Conservation (phyloP, 176 grass and related monocot genomes). For the Carex cristatella region DNA sequence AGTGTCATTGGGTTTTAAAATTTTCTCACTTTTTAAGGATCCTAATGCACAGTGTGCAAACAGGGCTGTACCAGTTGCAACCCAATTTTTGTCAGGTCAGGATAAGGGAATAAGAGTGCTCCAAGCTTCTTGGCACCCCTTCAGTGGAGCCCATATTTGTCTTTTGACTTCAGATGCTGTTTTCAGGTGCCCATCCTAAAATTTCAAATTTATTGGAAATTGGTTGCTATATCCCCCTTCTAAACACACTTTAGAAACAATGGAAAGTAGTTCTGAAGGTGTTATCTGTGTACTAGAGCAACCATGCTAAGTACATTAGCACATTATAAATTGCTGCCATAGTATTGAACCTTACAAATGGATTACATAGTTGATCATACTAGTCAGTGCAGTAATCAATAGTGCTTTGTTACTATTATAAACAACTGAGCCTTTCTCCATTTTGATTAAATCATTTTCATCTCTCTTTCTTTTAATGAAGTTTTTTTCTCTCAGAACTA, state of each 20-base stretch:
- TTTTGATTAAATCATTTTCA: not conserved
- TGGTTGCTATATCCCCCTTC: not conserved
- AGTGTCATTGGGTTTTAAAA: not conserved
- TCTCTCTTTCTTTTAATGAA: not conserved
- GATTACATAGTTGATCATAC: not conserved
- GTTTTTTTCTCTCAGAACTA: not conserved
- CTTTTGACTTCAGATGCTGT: slow-evolving; percentile 90
- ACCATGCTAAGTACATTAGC: not conserved
- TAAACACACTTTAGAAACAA: not conserved
- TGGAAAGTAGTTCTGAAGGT: not conserved
- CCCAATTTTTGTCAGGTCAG: slow-evolving; percentile 54
- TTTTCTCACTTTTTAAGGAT: slow-evolving; percentile 19
- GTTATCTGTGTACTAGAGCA: not conserved
- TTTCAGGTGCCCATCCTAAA: slow-evolving; percentile 51
- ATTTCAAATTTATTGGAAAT: not conserved
- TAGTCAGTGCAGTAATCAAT: not conserved
- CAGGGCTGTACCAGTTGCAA: slow-evolving; percentile 72
- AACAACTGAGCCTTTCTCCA: not conserved
- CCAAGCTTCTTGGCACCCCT: slow-evolving; percentile 86
- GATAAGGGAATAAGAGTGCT: slow-evolving; percentile 65
- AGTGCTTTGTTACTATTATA: not conserved
- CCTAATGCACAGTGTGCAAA: slow-evolving; percentile 26
- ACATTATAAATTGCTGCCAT: no score
- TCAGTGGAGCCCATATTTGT: slow-evolving; percentile 67
- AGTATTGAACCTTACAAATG: not conserved